These are phyloP conservation scores for Penicillium paxilli DNA, from an alignment of 495 filamentous ascomycete species.

Conservation along the genomic window DNA sequence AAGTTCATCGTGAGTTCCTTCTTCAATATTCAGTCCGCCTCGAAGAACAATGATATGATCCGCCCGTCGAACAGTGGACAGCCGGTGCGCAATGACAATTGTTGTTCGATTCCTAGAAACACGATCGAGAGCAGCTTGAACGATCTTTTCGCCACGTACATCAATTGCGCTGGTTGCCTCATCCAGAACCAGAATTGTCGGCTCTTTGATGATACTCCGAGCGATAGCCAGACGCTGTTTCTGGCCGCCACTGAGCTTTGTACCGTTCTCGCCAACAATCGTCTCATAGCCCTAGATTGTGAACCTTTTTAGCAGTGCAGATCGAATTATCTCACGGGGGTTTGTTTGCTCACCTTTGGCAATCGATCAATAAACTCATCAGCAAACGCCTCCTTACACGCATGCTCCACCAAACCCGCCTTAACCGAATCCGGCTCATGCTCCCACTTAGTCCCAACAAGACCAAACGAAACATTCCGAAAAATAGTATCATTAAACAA, in stretches of 20 bases:
- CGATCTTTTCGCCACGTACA: conserved; percentile 42
- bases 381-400: conserved; percentile 65
- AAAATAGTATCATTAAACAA: conserved; percentile 75
- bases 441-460: conserved; percentile 66
- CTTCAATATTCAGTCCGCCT: conserved; percentile 45
- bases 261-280: conserved; percentile 33
- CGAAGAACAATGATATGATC: conserved; percentile 55
- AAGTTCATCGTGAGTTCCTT: conserved; percentile 49
- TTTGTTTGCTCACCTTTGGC: conserved; percentile 22
- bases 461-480: conserved; percentile 75
- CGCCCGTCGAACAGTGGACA: conserved; percentile 55
- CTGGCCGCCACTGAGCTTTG: conserved; percentile 45
- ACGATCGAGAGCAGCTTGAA: conserved; percentile 47
- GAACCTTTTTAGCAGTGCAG: background rate
- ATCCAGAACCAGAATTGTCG: conserved; percentile 71
- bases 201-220: conserved; percentile 77
- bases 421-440: conserved; percentile 49
- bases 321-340: background rate
- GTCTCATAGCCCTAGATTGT: conserved; percentile 42
- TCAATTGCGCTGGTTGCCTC: conserved; percentile 56
- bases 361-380: conserved; percentile 41
- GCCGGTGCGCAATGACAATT: conserved; percentile 55
- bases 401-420: conserved; percentile 37
- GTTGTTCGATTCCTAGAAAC: conserved; percentile 42
- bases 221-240: conserved; percentile 68